Evolutionary conservation across 352 stramenopile species (phyloP).

Genomic region (Globisporangium iwayamae): DNA sequence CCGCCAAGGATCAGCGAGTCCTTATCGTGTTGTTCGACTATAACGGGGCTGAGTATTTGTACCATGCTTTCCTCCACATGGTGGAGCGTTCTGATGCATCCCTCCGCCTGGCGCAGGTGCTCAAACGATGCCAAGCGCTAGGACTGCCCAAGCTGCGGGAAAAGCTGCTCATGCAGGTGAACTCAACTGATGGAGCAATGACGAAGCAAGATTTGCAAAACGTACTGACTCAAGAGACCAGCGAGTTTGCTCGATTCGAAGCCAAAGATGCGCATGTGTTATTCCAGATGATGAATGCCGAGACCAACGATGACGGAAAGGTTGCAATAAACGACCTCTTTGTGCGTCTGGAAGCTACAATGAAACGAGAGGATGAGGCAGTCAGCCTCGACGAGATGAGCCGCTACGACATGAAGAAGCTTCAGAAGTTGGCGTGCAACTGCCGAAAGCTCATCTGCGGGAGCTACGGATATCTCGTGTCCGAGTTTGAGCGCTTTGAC

Average conservation of each 20-base stretch:
- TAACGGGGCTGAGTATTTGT: slow-evolving; percentile 48
- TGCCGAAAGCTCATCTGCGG: slow-evolving; percentile 40
- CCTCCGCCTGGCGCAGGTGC: slow-evolving; percentile 19
- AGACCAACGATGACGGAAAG: slow-evolving; percentile 10
- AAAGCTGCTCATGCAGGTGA: slow-evolving; percentile 29
- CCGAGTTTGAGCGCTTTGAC: slow-evolving; percentile 62
- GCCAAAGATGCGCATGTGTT: slow-evolving; percentile 33
- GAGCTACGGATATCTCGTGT: slow-evolving; percentile 30
- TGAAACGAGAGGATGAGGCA: slow-evolving; percentile 12
- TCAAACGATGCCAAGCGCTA: slow-evolving; percentile 34
- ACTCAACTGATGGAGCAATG: slow-evolving; percentile 36
- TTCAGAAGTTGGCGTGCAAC: slow-evolving; percentile 54
- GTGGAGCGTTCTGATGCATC: slow-evolving; percentile 25
- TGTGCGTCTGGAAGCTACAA: slow-evolving; percentile 29
- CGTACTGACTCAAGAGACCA: slow-evolving; percentile 32
- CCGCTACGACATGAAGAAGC: slow-evolving; percentile 35
- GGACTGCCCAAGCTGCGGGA: slow-evolving; percentile 39
- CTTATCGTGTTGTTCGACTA: slow-evolving; percentile 48
- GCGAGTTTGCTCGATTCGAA: slow-evolving; percentile 30
- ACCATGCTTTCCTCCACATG: slow-evolving; percentile 39
- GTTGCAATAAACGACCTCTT: slow-evolving; percentile 37
- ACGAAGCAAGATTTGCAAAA: slow-evolving; percentile 37
- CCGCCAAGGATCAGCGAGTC: slow-evolving; percentile 37
- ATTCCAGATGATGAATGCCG: slow-evolving; percentile 26
- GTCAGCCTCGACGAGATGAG: slow-evolving; percentile 22